Evolutionary conservation across 352 stramenopile genomes (phyloP), one percentile per base, ranked within the genome.

Genomic region (Phytophthora crassamura): DNA sequence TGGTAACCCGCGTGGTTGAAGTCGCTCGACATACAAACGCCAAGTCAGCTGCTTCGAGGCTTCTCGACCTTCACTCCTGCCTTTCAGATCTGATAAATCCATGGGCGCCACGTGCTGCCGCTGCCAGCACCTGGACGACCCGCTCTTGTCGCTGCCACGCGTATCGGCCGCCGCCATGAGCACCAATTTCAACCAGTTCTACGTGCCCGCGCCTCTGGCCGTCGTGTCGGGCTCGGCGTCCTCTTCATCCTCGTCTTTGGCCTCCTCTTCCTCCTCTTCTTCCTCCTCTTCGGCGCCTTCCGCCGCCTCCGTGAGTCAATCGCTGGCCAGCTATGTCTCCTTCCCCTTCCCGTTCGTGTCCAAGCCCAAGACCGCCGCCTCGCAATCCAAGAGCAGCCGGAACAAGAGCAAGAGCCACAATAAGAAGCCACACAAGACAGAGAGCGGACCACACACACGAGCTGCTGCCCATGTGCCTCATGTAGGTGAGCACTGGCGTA

Each of bases 71-170:
- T 64, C 60, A 69, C 45, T 59, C 25, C 25, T 25, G 22, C 60
- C 57, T 10, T 34, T n/a, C 8, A 25, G 32, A 40, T 45, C 46
- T 59, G 38, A 43, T 51, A 45, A 57, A 58, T 52, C 53, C 41
- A 94, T 94, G 86, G 86, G 86, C 32, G 82, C 60, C 36, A 76
- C 72, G 53, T 94, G 86, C 65, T 94, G 84, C 74, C 82, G 78
- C 54, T 84, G 69, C 67, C 76, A 91, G 69, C 82, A 86, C 53
- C 69, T 92, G 40, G 82, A 94, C 53, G 86, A 91, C 62, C 72
- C 82, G 41, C 36, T 91, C 52, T 68, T 75, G 51, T 73, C 78
- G 45, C 48, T 78, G 20, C 64, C 76, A 14, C 68, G 64, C 18
- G 47, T 66, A n/a, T 73, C 73, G 6, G 49, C 55, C 14, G 65